phyloP scores from a whole-genome alignment of 1,139 yeast species.

The Kodamaea arcana region DNA sequence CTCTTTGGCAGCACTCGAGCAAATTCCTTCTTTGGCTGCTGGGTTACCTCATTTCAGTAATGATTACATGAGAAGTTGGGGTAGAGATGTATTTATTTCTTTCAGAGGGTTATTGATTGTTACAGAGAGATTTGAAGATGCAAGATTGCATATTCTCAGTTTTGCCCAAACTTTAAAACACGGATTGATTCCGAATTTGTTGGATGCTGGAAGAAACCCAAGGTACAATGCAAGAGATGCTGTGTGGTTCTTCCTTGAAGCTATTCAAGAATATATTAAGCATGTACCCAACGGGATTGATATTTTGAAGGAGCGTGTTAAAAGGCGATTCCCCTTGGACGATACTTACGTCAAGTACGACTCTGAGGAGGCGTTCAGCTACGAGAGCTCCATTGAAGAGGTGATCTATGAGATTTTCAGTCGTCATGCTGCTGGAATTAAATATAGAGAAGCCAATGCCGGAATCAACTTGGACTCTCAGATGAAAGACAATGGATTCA shows the following conservation, averaged over 20 bases:
- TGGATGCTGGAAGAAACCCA: slow-evolving; percentile 92
- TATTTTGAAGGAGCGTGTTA: slow-evolving; percentile 68
- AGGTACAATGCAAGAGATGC: slow-evolving; percentile 96
- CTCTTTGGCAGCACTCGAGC: slow-evolving; percentile 62
- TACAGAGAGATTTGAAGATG: slow-evolving; percentile 76
- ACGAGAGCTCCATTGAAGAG: slow-evolving; percentile 67
- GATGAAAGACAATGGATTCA: slow-evolving; percentile 90
- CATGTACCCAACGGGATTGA: slow-evolving; percentile 65
- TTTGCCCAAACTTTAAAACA: slow-evolving; percentile 92
- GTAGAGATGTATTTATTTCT: slow-evolving; percentile 90
- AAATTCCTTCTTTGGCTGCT: slow-evolving; percentile 82
- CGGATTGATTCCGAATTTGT: slow-evolving; percentile 87
- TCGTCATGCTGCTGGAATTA: slow-evolving; percentile 85
- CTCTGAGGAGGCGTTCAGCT: slow-evolving; percentile 71
- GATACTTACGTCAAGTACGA: slow-evolving; percentile 71
- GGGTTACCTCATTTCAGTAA: slow-evolving; percentile 92
- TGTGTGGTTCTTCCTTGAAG: slow-evolving; percentile 89
- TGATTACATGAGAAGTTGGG: slow-evolving; percentile 97
- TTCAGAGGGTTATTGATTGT: slow-evolving; percentile 76
- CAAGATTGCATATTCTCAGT: slow-evolving; percentile 73
- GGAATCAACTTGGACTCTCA: slow-evolving; percentile 85
- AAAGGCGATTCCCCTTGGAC: slow-evolving; percentile 84
- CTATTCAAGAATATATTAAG: slow-evolving; percentile 74
- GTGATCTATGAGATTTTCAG: slow-evolving; percentile 74
- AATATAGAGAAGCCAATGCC: slow-evolving; percentile 92